Evolutionary conservation across 352 stramenopile species (phyloP), one percentile per base, ranked within the genome.

Genomic region (Pilasporangium apinafurcum): DNA sequence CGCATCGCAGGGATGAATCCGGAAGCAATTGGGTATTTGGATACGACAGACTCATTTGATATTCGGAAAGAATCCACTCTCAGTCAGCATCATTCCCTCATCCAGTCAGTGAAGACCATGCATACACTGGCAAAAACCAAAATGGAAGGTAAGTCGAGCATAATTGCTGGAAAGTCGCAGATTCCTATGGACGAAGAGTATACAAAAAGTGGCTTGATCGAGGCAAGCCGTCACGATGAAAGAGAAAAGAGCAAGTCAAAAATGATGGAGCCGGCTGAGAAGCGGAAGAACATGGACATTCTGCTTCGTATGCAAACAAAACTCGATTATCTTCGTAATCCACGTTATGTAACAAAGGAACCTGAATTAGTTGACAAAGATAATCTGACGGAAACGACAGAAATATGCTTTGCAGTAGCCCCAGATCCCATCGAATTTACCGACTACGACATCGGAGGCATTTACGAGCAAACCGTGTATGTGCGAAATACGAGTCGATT

Each of bases 221-320:
- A n/a, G n/a, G n/a, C n/a, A n/a, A n/a, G n/a, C n/a, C n/a, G n/a
- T n/a, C n/a, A n/a, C n/a, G n/a, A n/a, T n/a, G n/a, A n/a, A n/a
- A n/a, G n/a, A n/a, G n/a, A n/a, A n/a, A n/a, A n/a, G n/a, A n/a
- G n/a, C n/a, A n/a, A n/a, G n/a, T n/a, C n/a, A n/a, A n/a, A 22
- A 2, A 30, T 24, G 20, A 90, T 92, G 68, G 60, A 59, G 0
- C 59, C 72, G 1, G 62, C 59, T 0, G 76, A 88, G 29, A 63
- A 62, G 48, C 59, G 69, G 5, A 70, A 70, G 35, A 92, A 92
- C 46, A 53, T 73, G 41, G 69, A 42, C 24, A 88, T 92, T 41
- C 65, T 89, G 9, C 41, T 70, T 7, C 76, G 74, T 13, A 89
- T 92, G 79, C 74, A 92, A 44, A 86, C 54, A 8, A 87, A 85